Percentiles rank a stretch among this genome's conserved stretches.
Conservation (phyloP, 208 protist genomes). For the Trypanosomatidae sp. region DNA sequence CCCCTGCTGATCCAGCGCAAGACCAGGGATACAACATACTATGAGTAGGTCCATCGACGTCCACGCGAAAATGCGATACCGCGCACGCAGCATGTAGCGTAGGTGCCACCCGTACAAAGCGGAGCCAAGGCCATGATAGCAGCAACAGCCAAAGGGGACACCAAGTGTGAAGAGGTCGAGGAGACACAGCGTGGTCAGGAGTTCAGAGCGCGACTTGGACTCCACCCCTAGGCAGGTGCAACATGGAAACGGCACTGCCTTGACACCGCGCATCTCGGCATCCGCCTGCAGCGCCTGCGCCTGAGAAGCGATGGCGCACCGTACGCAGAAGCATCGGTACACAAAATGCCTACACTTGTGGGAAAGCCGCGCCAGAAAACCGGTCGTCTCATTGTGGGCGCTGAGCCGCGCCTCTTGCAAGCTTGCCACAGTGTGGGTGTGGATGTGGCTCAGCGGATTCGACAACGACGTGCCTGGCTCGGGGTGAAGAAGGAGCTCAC, state of each 20-base stretch:
- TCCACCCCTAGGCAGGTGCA: constrained; percentile 37
- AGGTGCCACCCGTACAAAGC: constrained; percentile 59
- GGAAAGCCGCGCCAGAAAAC: background rate
- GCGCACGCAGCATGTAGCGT: constrained; percentile 65
- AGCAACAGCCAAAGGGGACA: constrained; percentile 45
- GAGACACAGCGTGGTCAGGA: constrained; percentile 38
- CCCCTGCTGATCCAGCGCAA: constrained; percentile 61
- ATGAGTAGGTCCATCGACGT: constrained; percentile 29
- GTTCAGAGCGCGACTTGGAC: constrained; percentile 21
- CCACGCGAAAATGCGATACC: constrained; percentile 51
- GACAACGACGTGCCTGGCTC: background rate
- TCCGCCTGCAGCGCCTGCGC: constrained; percentile 53
- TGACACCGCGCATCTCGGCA: constrained; percentile 31
- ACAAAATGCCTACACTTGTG: constrained; percentile 30
- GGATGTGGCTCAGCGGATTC: background rate
- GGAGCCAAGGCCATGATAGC: constrained; percentile 75
- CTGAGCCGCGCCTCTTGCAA: background rate
- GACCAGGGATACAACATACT: constrained; percentile 48
- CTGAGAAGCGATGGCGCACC: constrained; percentile 64
- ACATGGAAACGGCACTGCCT: constrained; percentile 30
- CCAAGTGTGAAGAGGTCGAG: constrained; percentile 55
- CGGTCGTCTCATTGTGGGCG: background rate
- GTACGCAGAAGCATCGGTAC: constrained; percentile 56
- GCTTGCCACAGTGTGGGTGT: background rate
- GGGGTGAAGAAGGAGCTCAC: background rate